phyloP scores from a whole-genome alignment of 2,329 filamentous ascomycete genomes.

The Sporothrix protearum region DNA sequence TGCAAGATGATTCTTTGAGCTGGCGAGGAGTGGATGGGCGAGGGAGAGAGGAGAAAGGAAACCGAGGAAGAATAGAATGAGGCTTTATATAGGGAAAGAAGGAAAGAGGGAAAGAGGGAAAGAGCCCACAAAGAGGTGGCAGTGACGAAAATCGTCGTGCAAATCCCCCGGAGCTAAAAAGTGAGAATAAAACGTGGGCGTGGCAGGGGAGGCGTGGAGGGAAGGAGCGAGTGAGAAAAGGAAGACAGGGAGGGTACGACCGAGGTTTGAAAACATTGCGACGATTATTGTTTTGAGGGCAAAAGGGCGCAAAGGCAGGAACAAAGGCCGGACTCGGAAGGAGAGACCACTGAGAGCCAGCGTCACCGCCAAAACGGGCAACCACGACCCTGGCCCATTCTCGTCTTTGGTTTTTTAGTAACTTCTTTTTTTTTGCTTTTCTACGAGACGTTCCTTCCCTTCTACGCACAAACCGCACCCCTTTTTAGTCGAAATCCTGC shows the following conservation, averaged over 20 bases:
- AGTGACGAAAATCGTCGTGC: constrained; percentile 12
- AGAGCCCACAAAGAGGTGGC: background rate
- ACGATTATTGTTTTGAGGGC: background rate
- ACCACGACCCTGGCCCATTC: background rate
- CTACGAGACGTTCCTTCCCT: background rate
- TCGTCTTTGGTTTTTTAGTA: no score
- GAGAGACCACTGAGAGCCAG: constrained; percentile 5
- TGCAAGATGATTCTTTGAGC: background rate
- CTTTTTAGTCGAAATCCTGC: background rate
- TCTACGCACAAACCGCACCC: background rate
- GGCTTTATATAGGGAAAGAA: constrained; percentile 11
- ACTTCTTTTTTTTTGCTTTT: no score
- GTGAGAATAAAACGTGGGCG: constrained; percentile 12
- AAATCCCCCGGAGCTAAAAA: constrained; percentile 4
- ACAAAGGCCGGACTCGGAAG: background rate
- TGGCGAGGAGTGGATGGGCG: background rate
- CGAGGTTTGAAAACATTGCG: background rate
- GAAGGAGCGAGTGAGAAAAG: background rate
- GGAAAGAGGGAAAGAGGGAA: background rate
- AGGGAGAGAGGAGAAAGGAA: background rate
- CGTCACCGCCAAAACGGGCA: constrained; percentile 19
- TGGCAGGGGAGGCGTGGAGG: background rate
- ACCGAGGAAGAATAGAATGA: background rate
- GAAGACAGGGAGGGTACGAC: background rate
- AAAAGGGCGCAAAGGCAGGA: background rate